Evolutionary conservation across 2,329 filamentous ascomycete genomes (phyloP).

Genomic region (Talaromyces sp.): DNA sequence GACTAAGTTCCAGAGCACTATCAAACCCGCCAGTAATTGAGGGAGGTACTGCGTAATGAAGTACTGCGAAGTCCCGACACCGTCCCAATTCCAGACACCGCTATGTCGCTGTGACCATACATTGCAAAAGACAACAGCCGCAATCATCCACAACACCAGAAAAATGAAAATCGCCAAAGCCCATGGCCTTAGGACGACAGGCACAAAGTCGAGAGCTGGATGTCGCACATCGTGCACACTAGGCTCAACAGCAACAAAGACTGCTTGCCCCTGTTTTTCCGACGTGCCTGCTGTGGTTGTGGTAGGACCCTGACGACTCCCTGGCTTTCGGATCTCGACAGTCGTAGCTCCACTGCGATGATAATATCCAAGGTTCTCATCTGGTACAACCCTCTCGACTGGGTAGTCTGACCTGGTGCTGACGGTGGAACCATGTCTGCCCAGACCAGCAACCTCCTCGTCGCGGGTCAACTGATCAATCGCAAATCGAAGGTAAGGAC

Average conservation of each 20-base stretch:
- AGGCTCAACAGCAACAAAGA: constrained; percentile 48
- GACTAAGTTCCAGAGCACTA: constrained; percentile 74
- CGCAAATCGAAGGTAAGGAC: constrained; percentile 83
- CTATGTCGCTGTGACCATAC: constrained; percentile 60
- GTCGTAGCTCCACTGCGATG: constrained; percentile 32
- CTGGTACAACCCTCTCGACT: constrained; percentile 49
- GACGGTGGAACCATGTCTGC: constrained; percentile 47
- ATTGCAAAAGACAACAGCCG: constrained; percentile 67
- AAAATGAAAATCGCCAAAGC: constrained; percentile 60
- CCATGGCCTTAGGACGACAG: constrained; percentile 64
- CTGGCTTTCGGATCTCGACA: constrained; percentile 25
- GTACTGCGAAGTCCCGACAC: constrained; percentile 69
- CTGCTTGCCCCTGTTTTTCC: constrained; percentile 32
- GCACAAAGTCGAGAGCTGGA: constrained; percentile 64
- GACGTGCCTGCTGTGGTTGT: constrained; percentile 18
- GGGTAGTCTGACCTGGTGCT: constrained; percentile 44
- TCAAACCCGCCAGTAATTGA: constrained; percentile 65
- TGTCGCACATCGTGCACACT: constrained; percentile 42
- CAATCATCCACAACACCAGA: constrained; percentile 66
- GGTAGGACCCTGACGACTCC: constrained; percentile 30
- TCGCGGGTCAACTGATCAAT: constrained; percentile 80
- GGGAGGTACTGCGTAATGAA: constrained; percentile 85
- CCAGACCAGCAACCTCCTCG: constrained; percentile 58
- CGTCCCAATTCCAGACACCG: constrained; percentile 65
- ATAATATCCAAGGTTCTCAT: constrained; percentile 45